Conservation (phyloP, 176 grass and related monocot species). For the Ananas comosus region DNA sequence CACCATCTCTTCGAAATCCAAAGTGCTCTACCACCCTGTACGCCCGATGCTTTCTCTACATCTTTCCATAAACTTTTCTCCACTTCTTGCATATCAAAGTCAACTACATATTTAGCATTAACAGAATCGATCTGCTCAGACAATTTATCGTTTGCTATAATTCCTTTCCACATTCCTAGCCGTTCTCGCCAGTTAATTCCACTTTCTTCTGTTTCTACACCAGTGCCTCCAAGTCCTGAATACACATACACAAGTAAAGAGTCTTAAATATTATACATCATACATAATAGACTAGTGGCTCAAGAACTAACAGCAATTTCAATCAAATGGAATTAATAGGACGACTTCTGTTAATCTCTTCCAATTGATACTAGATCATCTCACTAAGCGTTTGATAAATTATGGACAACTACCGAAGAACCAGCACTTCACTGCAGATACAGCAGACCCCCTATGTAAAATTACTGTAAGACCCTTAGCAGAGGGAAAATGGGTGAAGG, state of each 20-base stretch:
- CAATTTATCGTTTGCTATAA: constrained; percentile 24
- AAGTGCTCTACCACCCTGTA: constrained; percentile 14
- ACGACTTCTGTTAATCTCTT: no score
- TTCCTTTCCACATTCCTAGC: constrained; percentile 28
- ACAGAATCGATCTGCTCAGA: constrained; percentile 25
- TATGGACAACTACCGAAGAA: no score
- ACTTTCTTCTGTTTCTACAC: constrained; percentile 3
- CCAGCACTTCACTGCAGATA: no score
- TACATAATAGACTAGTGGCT: no score
- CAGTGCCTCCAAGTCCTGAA: background rate
- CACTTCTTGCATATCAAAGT: constrained; percentile 43
- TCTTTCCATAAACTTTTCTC: constrained; percentile 32
- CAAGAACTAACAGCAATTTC: no score
- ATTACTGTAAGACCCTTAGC: no score
- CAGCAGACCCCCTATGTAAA: no score
- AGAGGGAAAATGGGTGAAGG: no score
- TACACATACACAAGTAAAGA: background rate
- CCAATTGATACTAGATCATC: no score
- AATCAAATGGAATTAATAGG: no score
- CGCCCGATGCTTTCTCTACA: constrained; percentile 20
- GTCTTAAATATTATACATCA: no score
- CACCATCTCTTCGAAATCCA: constrained; percentile 39
- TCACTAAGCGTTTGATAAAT: no score
- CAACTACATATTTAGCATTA: constrained; percentile 40
- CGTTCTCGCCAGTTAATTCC: constrained; percentile 22